Evolutionary conservation across 1,284 basidiomycete genomes (phyloP).

Genomic region (Entoloma clypeatum): DNA sequence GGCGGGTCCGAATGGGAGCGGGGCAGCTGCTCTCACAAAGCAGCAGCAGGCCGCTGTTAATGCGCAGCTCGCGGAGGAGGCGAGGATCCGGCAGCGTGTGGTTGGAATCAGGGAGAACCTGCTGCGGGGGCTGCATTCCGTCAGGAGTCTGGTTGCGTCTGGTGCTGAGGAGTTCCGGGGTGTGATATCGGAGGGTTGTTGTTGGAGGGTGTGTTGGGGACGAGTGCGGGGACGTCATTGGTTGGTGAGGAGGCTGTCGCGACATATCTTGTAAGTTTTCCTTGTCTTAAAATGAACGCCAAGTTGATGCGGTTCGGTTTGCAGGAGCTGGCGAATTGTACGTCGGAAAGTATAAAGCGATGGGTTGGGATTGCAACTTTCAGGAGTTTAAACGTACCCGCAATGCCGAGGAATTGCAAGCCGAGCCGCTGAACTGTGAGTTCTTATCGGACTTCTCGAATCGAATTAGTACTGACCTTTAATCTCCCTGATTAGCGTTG

Average conservation of each 20-base stretch:
- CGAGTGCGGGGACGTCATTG: conserved; percentile 53
- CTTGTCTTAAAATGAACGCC: conserved; percentile 4
- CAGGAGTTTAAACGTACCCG: conserved; percentile 60
- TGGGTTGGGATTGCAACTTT: conserved; percentile 83
- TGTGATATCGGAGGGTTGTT: conserved; percentile 58
- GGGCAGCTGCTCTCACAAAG: conserved; percentile 65
- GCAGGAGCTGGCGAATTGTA: conserved; percentile 61
- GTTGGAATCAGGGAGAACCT: conserved; percentile 50
- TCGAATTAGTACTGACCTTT: conserved; percentile 1
- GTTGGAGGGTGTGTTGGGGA: conserved; percentile 62
- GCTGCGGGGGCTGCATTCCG: conserved; percentile 63
- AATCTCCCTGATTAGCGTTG: conserved; percentile 46
- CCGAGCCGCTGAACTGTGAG: conserved; percentile 70
- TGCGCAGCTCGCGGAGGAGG: conserved; percentile 79
- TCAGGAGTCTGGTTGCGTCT: conserved; percentile 61
- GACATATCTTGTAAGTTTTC: conserved; percentile 68
- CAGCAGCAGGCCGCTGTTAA: conserved; percentile 78
- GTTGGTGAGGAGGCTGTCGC: conserved; percentile 64
- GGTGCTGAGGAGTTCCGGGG: conserved; percentile 53
- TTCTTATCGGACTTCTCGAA: conserved; percentile 12
- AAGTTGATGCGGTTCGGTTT: conserved; percentile 3
- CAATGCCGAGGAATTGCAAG: conserved; percentile 70
- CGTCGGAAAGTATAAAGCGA: conserved; percentile 60
- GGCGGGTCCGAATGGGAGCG: no score
- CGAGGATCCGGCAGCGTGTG: conserved; percentile 60